Evolutionary conservation across 2,329 filamentous ascomycete species (phyloP), one percentile per base, ranked within the genome.

Genomic region (Geosmithia putterillii): DNA sequence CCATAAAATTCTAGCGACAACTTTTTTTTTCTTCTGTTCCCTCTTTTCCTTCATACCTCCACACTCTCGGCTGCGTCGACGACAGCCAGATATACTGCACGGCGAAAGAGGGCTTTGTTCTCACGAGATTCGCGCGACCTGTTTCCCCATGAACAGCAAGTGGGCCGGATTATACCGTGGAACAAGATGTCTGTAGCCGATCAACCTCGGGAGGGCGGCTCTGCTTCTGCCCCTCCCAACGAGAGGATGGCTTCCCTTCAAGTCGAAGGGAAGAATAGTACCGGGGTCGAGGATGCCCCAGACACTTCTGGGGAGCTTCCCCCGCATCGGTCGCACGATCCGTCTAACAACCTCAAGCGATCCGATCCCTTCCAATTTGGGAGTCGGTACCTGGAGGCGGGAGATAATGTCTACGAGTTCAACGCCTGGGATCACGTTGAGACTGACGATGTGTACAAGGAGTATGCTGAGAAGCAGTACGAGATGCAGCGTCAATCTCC

Each of bases 381-480:
- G 47, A 92, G 86, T 40, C 86, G 90, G 46, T 85, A 76, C 56
- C 77, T 98, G 42, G 79, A 84, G 54, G 74, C 90, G 60, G 78
- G 80, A 57, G 89, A 95, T 66, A 75, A 96, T 59, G 86, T 94
- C 55, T 98, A 90, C 66, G 84, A 94, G 61, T 95, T 92, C 76
- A 98, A 98, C 63, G 92, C 92, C 34, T 98, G 92, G 92, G 92
- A 98, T 61, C 90, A 98, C 60, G 92, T 96, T 58, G 83, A 90
- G 64, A 88, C 88, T 59, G 90, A 96, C 66, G 79, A 86, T 53
- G 74, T 81, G 36, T 96, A 95, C 71, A 81, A 83, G 57, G 78
- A 84, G 57, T 95, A 92, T 62, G 82, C 88, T 47, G 79, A 89
- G 63, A 66, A 80, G 57, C 92, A 96, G 66, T 90, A 85, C 58